Conservation (phyloP, 768 basidiomycete species). For the Suillus subaureus region DNA sequence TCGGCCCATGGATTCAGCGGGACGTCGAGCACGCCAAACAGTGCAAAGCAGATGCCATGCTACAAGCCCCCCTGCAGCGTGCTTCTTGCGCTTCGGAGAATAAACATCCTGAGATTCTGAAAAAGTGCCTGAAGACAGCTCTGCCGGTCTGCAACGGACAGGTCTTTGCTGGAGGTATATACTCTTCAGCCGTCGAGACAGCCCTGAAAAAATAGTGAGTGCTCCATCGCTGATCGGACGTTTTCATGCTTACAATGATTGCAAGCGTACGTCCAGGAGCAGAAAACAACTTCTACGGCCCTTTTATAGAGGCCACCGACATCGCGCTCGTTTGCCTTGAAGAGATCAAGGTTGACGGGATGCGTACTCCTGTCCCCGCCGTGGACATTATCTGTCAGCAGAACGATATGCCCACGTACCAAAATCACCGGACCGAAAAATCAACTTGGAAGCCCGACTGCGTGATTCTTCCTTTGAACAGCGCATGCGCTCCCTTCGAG, state of each 20-base stretch:
- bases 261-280: neutral
- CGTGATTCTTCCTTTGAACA: neutral
- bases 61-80: too few species aligned
- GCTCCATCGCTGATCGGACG: too few species aligned
- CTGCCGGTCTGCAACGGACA: too few species aligned
- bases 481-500: neutral
- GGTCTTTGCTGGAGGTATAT: too few species aligned
- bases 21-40: too few species aligned
- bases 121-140: neutral
- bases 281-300: neutral
- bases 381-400: neutral
- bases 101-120: neutral
- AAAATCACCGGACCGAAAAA: neutral
- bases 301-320: neutral
- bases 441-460: constrained; percentile 4
- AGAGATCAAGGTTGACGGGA: neutral
- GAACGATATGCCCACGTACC: neutral
- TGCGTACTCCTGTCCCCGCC: neutral
- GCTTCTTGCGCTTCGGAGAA: neutral
- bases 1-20: too few species aligned
- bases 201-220: too few species aligned
- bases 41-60: too few species aligned
- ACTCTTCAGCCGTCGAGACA: too few species aligned
- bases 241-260: neutral
- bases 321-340: constrained; percentile 2